Percentiles rank a stretch among this genome's conserved stretches.
phyloP scores from a whole-genome alignment of 306 rosid genomes.

The Gastrolobium bilobum region DNA sequence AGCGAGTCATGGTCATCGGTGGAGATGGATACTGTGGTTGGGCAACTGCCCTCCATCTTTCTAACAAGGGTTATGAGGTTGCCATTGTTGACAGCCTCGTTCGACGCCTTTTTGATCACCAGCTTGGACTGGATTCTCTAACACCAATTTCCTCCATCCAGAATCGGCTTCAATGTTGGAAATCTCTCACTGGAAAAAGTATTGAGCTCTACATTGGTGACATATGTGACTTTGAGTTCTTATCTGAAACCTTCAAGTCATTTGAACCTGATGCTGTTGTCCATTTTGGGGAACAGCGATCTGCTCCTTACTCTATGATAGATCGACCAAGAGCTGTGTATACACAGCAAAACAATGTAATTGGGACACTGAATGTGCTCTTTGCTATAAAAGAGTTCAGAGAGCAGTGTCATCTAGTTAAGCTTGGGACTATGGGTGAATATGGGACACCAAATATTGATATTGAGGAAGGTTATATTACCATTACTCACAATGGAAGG shows the following conservation, averaged over 20 bases:
- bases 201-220: slow-evolving; percentile 91
- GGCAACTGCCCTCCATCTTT: slow-evolving; percentile 98
- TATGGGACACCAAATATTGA: slow-evolving; percentile 98
- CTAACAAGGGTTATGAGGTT: slow-evolving; percentile 93
- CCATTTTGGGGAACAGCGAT: slow-evolving; percentile 95
- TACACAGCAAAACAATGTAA: slow-evolving; percentile 91
- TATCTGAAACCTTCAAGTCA: slow-evolving; percentile 81
- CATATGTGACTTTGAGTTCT: slow-evolving; percentile 93
- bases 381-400: slow-evolving; percentile 93
- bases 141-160: slow-evolving; percentile 93
- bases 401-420: slow-evolving; percentile 90
- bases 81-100: slow-evolving; percentile 92
- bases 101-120: slow-evolving; percentile 93
- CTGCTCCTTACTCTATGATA: slow-evolving; percentile 97
- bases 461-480: slow-evolving; percentile 96
- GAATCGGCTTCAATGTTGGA: slow-evolving; percentile 82
- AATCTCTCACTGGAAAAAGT: slow-evolving; percentile 80
- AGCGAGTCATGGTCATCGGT: slow-evolving; percentile 90
- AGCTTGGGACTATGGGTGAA: slow-evolving; percentile 99
- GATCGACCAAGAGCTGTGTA: slow-evolving; percentile 93
- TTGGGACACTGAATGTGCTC: slow-evolving; percentile 93
- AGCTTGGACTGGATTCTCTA: slow-evolving; percentile 86
- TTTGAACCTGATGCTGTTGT: slow-evolving; percentile 95
- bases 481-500: slow-evolving; percentile 95
- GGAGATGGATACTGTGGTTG: slow-evolving; percentile 99